Base-by-base conservation (phyloP, 257 asterid genomes). In the Handroanthus guayacan region DNA sequence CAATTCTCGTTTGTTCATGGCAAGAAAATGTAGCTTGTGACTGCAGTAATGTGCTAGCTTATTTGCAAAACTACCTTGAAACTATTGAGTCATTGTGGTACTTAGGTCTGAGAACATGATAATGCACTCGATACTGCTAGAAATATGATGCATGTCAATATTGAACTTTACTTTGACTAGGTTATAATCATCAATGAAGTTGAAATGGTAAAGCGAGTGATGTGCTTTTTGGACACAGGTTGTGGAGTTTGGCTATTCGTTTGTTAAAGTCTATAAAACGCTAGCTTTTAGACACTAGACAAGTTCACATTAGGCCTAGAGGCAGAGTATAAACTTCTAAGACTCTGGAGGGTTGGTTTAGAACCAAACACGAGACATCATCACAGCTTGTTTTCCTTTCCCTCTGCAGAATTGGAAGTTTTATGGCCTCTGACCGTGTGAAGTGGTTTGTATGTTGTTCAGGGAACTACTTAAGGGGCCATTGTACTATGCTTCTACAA, bases 391-490 rank as follows among this genome's bases (percentile, higher is more conserved):
- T 16, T 44, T 44, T 50, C 71, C 37, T 44, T 75, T 17, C 36
- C 57, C 69, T 50, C n/a, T 13, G 52, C 62, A 62, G 48, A 66
- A 47, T 20, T 14, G 31, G 67, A 76, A 69, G 38, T 31, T 65
- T 43, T 38, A 31, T 81, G 69, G 77, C 78, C 67, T 75, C 82
- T 76, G 73, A 48, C 54, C 52, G 62, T 16, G 36, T 41, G 16
- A 54, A 60, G 31, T 74, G 54, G 14, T 44, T 63, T 75, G 16
- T 64, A 31, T 71, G 66, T 58, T 78, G 54, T 78, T 56, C 82
- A 92, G 99, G 94, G 98, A 95, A 83, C 92, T 95, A 58, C 94
- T 95, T n/a, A 92, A 87, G 84, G 99, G 98, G 74, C 98, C 99
- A 0, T 60, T 95, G 65, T 95, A 91, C 86, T 95, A 92, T 82